Conservation (phyloP, 2,329 filamentous ascomycete species). For the Botryotinia globosa region DNA sequence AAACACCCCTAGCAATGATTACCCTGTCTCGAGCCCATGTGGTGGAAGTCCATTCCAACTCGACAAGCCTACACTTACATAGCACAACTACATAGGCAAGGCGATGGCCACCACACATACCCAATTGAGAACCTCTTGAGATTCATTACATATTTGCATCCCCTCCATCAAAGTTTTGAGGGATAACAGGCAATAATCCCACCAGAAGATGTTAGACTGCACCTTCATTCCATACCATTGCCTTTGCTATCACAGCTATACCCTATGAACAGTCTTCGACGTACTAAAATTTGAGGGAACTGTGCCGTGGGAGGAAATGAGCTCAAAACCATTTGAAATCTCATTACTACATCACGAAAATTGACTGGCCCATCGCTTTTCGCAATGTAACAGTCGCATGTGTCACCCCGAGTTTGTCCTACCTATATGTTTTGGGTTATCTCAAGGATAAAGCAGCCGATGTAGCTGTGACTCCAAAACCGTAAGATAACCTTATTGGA, state of each 20-base stretch:
- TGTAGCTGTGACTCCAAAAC: neutral
- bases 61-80: neutral
- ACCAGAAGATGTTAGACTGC: neutral
- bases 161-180: neutral
- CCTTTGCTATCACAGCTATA: neutral
- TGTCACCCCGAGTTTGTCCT: slow-evolving; percentile 3
- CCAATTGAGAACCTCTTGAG: neutral
- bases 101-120: neutral
- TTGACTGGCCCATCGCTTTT: neutral
- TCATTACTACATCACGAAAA: neutral
- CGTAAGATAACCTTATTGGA: neutral
- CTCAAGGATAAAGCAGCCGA: neutral
- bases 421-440: neutral
- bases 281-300: neutral
- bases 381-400: slow-evolving; percentile 13
- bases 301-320: neutral
- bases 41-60: neutral
- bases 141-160: neutral
- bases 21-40: neutral
- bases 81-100: neutral
- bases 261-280: neutral
- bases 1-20: neutral
- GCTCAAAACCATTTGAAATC: neutral
- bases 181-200: neutral
- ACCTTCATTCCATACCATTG: neutral